Conservation (phyloP, 2,329 filamentous ascomycete species). For the Neofusicoccum laricinum region DNA sequence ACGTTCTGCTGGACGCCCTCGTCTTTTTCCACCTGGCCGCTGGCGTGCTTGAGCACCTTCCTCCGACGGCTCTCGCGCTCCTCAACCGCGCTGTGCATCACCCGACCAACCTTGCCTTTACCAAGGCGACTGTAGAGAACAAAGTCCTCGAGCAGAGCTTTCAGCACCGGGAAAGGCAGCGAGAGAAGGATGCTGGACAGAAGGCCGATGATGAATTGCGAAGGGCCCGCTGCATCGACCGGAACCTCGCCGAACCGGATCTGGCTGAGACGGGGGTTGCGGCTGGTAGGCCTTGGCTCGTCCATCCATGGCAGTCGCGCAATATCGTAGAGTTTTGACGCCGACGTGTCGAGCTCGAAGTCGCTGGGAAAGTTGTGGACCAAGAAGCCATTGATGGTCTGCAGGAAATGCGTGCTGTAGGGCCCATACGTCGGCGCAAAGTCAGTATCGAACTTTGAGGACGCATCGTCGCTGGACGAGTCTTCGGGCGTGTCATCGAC, state of each 20-base stretch:
- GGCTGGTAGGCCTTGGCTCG: slow-evolving; percentile 35
- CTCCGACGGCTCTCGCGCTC: slow-evolving; percentile 43
- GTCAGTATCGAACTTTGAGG: slow-evolving; percentile 16
- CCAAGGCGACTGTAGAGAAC: slow-evolving; percentile 49
- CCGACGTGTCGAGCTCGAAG: slow-evolving; percentile 58
- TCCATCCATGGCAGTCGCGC: slow-evolving; percentile 44
- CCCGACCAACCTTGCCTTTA: slow-evolving; percentile 34
- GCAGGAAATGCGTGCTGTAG: slow-evolving; percentile 54
- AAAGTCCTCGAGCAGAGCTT: slow-evolving; percentile 62
- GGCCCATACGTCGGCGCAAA: slow-evolving; percentile 47
- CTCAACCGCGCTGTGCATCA: slow-evolving; percentile 41
- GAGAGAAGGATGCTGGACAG: slow-evolving; percentile 69
- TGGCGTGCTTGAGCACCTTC: slow-evolving; percentile 29
- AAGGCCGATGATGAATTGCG: slow-evolving; percentile 42
- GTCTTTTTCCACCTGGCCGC: slow-evolving; percentile 21
- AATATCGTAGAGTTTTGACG: slow-evolving; percentile 45
- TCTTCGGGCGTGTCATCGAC: slow-evolving; percentile 24
- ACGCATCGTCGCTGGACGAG: slow-evolving; percentile 27
- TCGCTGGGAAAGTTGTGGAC: slow-evolving; percentile 58
- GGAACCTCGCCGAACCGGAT: slow-evolving; percentile 72
- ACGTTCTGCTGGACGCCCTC: slow-evolving; percentile 28
- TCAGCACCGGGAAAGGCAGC: slow-evolving; percentile 65
- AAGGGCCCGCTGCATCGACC: slow-evolving; percentile 38
- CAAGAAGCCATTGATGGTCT: slow-evolving; percentile 57
- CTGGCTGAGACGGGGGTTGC: slow-evolving; percentile 56